Evolutionary conservation across 345 rosid species (phyloP).

Genomic region (Alliaria petiolata): DNA sequence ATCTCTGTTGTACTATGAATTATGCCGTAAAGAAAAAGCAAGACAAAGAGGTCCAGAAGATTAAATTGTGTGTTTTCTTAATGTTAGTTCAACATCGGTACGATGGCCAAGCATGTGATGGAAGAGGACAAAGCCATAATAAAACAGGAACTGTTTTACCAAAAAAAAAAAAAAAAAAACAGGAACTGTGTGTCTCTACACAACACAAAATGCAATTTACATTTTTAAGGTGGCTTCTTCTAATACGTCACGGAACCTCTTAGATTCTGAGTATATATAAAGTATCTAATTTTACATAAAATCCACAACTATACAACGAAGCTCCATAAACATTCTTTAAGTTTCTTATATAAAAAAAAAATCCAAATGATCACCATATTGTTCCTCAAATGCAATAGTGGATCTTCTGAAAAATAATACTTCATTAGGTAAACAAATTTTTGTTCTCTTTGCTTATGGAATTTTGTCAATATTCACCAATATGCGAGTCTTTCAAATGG

Average conservation of each 20-base stretch:
- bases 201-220: slow-evolving; percentile 23
- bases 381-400: neutral
- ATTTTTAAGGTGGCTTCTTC: neutral
- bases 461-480: neutral
- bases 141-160: too few species aligned
- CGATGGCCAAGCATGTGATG: slow-evolving; percentile 10
- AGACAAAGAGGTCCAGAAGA: neutral
- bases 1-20: neutral
- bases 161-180: too few species aligned
- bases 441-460: neutral
- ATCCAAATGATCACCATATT: neutral
- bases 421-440: neutral
- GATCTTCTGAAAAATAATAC: neutral
- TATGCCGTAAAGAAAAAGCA: neutral
- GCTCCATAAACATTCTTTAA: neutral
- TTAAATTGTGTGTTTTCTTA: neutral
- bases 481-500: neutral
- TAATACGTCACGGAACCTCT: slow-evolving; percentile 13
- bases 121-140: slow-evolving; percentile 19
- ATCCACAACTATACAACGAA: neutral
- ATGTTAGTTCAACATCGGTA: neutral
- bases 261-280: neutral
- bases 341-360: neutral
- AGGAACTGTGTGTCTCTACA: slow-evolving; percentile 14
- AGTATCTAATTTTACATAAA: neutral